Conservation (phyloP, 176 grass and related monocot genomes). For the Phoenix dactylifera region DNA sequence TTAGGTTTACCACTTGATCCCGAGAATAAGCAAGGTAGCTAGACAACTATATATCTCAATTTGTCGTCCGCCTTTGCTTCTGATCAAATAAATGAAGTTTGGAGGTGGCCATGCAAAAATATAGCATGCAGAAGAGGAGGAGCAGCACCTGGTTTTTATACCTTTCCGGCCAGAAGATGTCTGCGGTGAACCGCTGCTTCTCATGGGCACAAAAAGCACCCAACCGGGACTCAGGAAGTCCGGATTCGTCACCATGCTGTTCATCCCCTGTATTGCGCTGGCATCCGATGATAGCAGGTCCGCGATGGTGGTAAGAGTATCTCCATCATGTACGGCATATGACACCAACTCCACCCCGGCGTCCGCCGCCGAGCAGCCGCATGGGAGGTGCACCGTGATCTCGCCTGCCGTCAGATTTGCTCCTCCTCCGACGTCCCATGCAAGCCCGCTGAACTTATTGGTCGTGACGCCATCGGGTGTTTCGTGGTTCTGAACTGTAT, state of each 20-base stretch:
- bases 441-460: slow-evolving; percentile 36
- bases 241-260: slow-evolving; percentile 12
- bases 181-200: not conserved
- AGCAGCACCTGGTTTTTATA: no score
- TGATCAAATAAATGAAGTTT: no score
- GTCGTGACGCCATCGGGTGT: not conserved
- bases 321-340: slow-evolving; percentile 32
- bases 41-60: no score
- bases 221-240: slow-evolving; percentile 22
- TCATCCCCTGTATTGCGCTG: slow-evolving; percentile 30
- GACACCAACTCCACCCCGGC: slow-evolving; percentile 26
- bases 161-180: not conserved
- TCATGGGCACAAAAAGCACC: slow-evolving; percentile 49
- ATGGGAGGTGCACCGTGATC: slow-evolving; percentile 26
- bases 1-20: no score
- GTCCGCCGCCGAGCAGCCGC: slow-evolving; percentile 27
- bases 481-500: not conserved
- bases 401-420: accelerated
- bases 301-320: slow-evolving; percentile 35
- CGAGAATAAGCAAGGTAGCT: no score
- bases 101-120: no score
- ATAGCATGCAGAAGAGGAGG: no score
- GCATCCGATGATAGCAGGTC: slow-evolving; percentile 27
- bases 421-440: slow-evolving; percentile 8
- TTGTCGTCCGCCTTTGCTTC: no score